Conservation (phyloP, 768 basidiomycete species). For the Lentinula lateritia region DNA sequence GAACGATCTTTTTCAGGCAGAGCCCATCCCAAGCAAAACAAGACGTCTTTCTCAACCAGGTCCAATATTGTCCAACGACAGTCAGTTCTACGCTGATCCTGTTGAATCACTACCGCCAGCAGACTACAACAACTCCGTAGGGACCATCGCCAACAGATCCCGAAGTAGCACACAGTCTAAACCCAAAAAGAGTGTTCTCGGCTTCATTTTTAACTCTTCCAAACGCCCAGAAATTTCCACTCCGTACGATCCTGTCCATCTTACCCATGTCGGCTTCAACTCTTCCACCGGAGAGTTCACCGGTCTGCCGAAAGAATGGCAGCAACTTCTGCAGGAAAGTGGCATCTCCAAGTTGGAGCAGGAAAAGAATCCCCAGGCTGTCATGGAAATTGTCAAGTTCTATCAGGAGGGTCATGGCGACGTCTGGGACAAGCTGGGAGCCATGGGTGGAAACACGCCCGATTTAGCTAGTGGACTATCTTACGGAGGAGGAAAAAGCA, state of each 20-base stretch:
- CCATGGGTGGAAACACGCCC: constrained; percentile 32
- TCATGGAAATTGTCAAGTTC: constrained; percentile 98
- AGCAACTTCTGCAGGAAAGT: constrained; percentile 90
- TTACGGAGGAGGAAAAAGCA: constrained; percentile 19
- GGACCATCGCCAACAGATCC: constrained; percentile 21
- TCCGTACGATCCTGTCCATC: constrained; percentile 97
- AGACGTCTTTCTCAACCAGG: constrained; percentile 3
- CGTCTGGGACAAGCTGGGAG: constrained; percentile 83
- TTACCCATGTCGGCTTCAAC: constrained; percentile 99
- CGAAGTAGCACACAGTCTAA: constrained; percentile 44
- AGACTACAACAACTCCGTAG: constrained; percentile 2
- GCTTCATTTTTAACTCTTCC: constrained; percentile 70
- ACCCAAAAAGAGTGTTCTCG: constrained; percentile 65
- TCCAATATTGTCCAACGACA: background rate
- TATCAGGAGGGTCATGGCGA: constrained; percentile 86
- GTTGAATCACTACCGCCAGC: constrained; percentile 31
- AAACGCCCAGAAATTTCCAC: constrained; percentile 92
- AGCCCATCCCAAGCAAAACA: background rate
- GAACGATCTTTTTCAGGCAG: constrained; percentile 58
- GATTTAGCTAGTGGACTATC: constrained; percentile 12
- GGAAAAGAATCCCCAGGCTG: constrained; percentile 95
- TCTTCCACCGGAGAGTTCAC: constrained; percentile 98
- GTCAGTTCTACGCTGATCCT: constrained; percentile 41
- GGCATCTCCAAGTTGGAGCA: constrained; percentile 94
- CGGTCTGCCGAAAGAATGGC: constrained; percentile 98